Percentiles rank a stretch among this genome's conserved stretches.
Evolutionary conservation across 1,139 yeast species (phyloP).

Genomic region (Taphrina populina): DNA sequence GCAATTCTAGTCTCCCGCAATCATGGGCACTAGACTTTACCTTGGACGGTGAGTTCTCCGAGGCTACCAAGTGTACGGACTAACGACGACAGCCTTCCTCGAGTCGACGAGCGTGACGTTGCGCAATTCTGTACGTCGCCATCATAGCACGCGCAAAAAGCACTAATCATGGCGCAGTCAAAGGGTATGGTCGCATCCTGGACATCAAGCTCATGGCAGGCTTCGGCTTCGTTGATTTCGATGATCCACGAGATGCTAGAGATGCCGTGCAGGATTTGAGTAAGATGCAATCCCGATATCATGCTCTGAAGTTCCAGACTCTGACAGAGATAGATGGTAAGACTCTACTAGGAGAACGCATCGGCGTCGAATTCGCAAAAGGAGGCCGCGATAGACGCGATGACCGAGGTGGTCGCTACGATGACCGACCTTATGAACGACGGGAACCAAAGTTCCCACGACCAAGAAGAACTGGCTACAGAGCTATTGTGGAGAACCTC

Average conservation of each 20-base stretch:
- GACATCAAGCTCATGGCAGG: conserved; percentile 41
- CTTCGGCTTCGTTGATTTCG: conserved; percentile 40
- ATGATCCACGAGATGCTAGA: conserved; percentile 41
- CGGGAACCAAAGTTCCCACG: conserved; percentile 39
- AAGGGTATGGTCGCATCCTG: conserved; percentile 40
- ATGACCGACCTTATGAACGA: conserved; percentile 38
- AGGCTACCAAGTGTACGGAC: background rate
- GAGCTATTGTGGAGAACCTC: conserved; percentile 41
- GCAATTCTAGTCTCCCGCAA: too few species aligned
- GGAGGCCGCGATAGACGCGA: conserved; percentile 41
- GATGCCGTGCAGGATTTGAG: conserved; percentile 39
- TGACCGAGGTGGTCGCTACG: conserved; percentile 37
- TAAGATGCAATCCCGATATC: conserved; percentile 36
- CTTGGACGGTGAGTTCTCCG: conserved; percentile 12
- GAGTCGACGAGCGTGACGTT: conserved; percentile 25
- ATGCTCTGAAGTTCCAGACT: conserved; percentile 1
- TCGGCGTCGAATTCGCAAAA: conserved; percentile 46
- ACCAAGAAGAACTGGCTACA: conserved; percentile 41
- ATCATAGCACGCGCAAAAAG: background rate
- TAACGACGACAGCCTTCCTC: conserved; percentile 7
- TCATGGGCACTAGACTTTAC: conserved; percentile 5
- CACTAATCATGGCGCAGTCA: conserved; percentile 29
- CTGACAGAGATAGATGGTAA: conserved; percentile 42
- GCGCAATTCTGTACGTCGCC: conserved; percentile 21
- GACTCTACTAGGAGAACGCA: conserved; percentile 39